A percentile compares a stretch with the other conserved stretches of the same genome.
phyloP scores from a whole-genome alignment of 768 basidiomycete genomes.

The Lanmaoa pseudosensibilis region DNA sequence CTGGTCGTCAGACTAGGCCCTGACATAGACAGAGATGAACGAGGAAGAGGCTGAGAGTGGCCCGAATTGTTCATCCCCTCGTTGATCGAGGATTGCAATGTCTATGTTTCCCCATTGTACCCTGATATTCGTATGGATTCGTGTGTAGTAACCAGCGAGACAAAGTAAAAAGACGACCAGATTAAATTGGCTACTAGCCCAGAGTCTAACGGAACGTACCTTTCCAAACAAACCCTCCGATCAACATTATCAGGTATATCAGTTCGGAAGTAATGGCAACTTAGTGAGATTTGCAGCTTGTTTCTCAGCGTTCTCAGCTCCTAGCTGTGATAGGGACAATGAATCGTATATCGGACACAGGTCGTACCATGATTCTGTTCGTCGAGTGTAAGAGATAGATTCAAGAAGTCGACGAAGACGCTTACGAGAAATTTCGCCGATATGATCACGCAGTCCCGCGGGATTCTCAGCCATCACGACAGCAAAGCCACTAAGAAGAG shows the following conservation, averaged over 20 bases:
- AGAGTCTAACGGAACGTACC: no score
- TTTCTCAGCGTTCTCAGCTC: conserved; percentile 16
- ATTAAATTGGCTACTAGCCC: background rate
- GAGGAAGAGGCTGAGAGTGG: no score
- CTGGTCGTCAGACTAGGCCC: no score
- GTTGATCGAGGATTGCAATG: no score
- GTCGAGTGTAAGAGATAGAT: background rate
- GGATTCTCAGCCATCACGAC: conserved; percentile 30
- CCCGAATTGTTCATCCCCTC: no score
- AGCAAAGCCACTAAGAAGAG: conserved; percentile 24
- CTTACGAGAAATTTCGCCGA: conserved; percentile 18
- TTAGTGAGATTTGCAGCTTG: conserved; percentile 22
- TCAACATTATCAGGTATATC: background rate
- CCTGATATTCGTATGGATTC: background rate
- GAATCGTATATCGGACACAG: conserved; percentile 27
- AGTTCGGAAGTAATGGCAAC: conserved; percentile 16
- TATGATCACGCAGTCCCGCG: conserved; percentile 10
- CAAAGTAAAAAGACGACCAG: no score
- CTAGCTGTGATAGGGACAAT: conserved; percentile 19
- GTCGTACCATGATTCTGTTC: conserved; percentile 25
- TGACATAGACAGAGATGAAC: no score
- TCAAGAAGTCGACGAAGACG: background rate
- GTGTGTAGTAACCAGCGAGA: no score
- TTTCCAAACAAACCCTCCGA: background rate
- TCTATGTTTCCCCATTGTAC: no score